Evolutionary conservation across 306 rosid genomes (phyloP).

Genomic region (Potentilla sterilis): DNA sequence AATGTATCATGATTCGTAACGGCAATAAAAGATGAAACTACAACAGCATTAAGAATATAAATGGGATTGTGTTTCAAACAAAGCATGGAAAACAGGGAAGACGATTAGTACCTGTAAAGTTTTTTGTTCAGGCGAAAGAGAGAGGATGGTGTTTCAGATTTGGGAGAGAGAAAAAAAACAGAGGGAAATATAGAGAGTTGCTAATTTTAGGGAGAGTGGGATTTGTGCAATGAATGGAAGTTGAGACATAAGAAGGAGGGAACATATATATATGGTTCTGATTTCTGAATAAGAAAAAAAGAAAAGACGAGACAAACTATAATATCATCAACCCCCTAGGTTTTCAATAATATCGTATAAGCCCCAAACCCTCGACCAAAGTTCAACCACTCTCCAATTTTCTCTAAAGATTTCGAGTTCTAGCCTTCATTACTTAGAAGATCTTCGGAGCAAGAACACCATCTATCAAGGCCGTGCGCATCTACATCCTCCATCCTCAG

Average conservation of each 20-base stretch:
- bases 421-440: no score
- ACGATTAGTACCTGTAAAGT: constrained; percentile 26
- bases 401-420: no score
- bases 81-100: constrained; percentile 3
- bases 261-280: no score
- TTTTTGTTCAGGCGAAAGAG: constrained; percentile 22
- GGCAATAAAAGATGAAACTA: constrained; percentile 30
- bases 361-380: no score
- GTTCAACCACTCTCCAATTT: no score
- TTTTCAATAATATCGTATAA: no score
- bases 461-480: no score
- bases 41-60: constrained; percentile 36
- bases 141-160: constrained; percentile 20
- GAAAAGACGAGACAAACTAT: not conserved
- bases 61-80: not conserved
- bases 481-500: no score
- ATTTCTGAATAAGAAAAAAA: not conserved
- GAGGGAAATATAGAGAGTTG: constrained; percentile 19
- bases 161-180: constrained; percentile 12
- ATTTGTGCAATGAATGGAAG: constrained; percentile 13
- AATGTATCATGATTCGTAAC: constrained; percentile 34
- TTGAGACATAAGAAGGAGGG: constrained; percentile 8
- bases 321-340: not conserved
- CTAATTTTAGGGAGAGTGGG: constrained; percentile 37
- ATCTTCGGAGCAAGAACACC: no score